phyloP scores from a whole-genome alignment of 2,329 filamentous ascomycete genomes.

The Fusarium oligoseptatum region DNA sequence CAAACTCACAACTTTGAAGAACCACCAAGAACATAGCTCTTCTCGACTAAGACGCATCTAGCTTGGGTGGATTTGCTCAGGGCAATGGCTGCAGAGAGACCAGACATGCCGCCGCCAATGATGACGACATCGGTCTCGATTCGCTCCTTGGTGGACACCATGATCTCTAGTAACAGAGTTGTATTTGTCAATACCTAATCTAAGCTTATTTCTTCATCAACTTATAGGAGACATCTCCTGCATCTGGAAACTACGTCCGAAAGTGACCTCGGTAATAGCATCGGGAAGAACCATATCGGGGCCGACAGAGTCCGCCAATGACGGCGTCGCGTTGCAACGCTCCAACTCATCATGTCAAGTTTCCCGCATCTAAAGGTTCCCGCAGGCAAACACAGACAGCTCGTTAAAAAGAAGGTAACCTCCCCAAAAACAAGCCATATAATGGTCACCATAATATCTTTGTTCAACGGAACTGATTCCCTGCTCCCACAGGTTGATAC shows the following conservation, averaged over 20 bases:
- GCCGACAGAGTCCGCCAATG: slow-evolving; percentile 26
- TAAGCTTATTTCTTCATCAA: background rate
- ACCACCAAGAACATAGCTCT: slow-evolving; percentile 18
- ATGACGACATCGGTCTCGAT: slow-evolving; percentile 28
- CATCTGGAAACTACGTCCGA: background rate
- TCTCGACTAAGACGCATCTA: slow-evolving; percentile 20
- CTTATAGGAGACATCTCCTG: background rate
- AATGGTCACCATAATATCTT: background rate
- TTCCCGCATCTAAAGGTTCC: background rate
- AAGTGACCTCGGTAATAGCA: slow-evolving; percentile 7
- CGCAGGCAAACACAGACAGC: background rate
- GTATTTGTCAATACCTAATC: background rate
- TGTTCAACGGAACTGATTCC: background rate
- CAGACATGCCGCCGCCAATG: slow-evolving; percentile 30
- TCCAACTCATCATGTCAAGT: background rate
- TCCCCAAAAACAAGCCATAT: background rate
- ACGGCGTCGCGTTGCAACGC: background rate
- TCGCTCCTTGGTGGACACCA: background rate
- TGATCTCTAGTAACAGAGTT: background rate
- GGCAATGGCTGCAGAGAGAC: slow-evolving; percentile 22
- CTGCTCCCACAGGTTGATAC: no score
- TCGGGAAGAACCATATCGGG: slow-evolving; percentile 9
- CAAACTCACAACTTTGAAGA: slow-evolving; percentile 21
- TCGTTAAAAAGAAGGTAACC: background rate
- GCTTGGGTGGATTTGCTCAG: slow-evolving; percentile 4